Evolutionary conservation across 2,329 filamentous ascomycete species (phyloP), one percentile per base, ranked within the genome.

Genomic region (Neocatenulostroma microsporum): DNA sequence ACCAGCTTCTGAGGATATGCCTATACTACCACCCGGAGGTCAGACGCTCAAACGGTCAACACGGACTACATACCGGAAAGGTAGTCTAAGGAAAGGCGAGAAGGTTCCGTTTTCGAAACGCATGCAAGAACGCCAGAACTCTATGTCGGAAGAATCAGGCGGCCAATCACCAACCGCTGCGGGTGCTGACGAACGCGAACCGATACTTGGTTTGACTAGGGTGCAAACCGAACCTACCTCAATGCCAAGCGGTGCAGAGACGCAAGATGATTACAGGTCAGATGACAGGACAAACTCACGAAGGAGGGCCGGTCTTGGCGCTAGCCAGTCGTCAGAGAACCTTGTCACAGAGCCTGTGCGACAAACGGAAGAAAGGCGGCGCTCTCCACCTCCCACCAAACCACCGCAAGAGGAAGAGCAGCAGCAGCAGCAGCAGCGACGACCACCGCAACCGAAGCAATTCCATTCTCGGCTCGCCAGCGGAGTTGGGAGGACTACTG

Each of bases 41-140:
- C 78, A 82, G 60, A 84, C 85, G 21, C 66, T 98, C 32, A 82
- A 91, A 50, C 77, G 91, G 44, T 95, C 91, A 10, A 98, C 87
- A 14, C 76, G 85, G 37, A 98, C 91, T 4, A 89, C 84, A 18
- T 96, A 96, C 60, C 73, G 88, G 51, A 85, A 84, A 40, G 88
- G 88, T 21, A 95, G 88, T 64, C 61, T 94, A 44, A 80, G 83
- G 34, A 84, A 80, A 47, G 82, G 84, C 17, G 83, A 91, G 42
- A 75, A 83, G 36, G 69, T 78, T 3, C 78, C 82, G 1, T 82
- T 86, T 48, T 82, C 84, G 1, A 85, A 84, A 60, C 76, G 89
- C 25, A 69, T 78, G 29, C 70, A 70, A 4, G 73, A 75, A 28
- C 76, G 76, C 40, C 72, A 76, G 17, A 66, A 70, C n/a, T 80